Conservation (phyloP, 352 stramenopile genomes). For the Pilasporangium apinafurcum region DNA sequence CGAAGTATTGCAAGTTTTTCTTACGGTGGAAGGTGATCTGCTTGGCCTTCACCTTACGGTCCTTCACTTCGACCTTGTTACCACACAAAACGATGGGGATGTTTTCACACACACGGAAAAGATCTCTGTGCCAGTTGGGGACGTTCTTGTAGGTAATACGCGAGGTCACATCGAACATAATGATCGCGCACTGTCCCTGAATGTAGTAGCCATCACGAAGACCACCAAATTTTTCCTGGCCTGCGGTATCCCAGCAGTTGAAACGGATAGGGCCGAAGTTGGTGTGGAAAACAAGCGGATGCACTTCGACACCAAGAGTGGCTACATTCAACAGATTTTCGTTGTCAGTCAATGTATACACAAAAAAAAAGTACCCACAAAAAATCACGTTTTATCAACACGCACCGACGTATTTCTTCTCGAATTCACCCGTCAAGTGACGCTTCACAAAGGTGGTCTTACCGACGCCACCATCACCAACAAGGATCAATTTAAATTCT, state of each 20-base stretch:
- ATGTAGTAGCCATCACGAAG: constrained; percentile 98
- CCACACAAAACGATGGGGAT: constrained; percentile 99
- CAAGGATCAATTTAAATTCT: constrained; percentile 99
- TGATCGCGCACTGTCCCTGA: constrained; percentile 99
- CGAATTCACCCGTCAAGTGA: constrained; percentile 99
- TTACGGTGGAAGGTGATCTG: constrained; percentile 99
- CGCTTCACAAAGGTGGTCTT: constrained; percentile 99
- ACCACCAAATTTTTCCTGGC: constrained; percentile 98
- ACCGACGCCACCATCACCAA: constrained; percentile 98
- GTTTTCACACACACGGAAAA: constrained; percentile 99
- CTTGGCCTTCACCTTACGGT: constrained; percentile 99
- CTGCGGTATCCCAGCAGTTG: constrained; percentile 99
- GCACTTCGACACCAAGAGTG: constrained; percentile 99
- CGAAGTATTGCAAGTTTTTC: constrained; percentile 99
- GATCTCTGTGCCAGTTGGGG: constrained; percentile 99
- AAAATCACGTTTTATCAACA: neutral
- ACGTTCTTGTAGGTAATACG: constrained; percentile 99
- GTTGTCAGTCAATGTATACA: neutral
- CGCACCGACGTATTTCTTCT: constrained; percentile 98
- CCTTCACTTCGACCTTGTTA: constrained; percentile 99
- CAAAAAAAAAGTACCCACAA: neutral
- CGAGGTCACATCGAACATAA: constrained; percentile 99
- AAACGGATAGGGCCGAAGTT: constrained; percentile 99
- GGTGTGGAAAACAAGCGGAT: constrained; percentile 98
- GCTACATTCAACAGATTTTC: constrained; percentile 26